Evolutionary conservation across 345 rosid species (phyloP), one percentile per base, ranked within the genome.

Genomic region (Citrus mangshanensis): DNA sequence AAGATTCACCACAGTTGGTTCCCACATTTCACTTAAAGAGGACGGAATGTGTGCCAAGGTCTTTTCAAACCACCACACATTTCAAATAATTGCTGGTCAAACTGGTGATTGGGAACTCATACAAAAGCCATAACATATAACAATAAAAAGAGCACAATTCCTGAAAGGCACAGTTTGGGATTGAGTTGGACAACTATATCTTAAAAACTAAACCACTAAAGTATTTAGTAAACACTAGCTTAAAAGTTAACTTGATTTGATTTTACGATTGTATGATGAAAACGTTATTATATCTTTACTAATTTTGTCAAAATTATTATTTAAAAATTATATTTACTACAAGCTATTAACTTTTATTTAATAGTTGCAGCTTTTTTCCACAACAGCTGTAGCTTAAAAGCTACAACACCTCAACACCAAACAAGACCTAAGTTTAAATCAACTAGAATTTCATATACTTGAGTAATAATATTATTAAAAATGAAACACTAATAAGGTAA

Each of bases 1-100:
- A 58, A 95, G 94, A 87, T 93, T 95, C 72, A 92, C 93, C 38
- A 95, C 82, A 71, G 99, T 92, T 51, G 98, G 91, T 84, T 93
- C 98, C 98, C 97, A 94, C 86, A 81, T 83, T 89, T 91, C 92
- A 84, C 90, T 89, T 81, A 92, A 79, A 78, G 86, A 84, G 63
- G 92, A 86, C 22, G 93, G 97, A 80, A 94, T 85, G 79, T 82
- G 93, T 2, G 91, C 87, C 85, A 96, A 86, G n/a, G 98, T 94
- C 91, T 91, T 90, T 80, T 94, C 94, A 76, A 96, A 91, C 97
- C 98, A 94, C 84, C 87, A 77, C 66, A 91, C 92, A 69, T 78
- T 78, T 54, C 73, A 79, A 73, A 75, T 38, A 25, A 55, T n/a
- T 35, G 32, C 12, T 7, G 28, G 80, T 74, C 69, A 77, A 61